Conservation (phyloP, 1,284 basidiomycete species). For the Neolentinus lepideus region DNA sequence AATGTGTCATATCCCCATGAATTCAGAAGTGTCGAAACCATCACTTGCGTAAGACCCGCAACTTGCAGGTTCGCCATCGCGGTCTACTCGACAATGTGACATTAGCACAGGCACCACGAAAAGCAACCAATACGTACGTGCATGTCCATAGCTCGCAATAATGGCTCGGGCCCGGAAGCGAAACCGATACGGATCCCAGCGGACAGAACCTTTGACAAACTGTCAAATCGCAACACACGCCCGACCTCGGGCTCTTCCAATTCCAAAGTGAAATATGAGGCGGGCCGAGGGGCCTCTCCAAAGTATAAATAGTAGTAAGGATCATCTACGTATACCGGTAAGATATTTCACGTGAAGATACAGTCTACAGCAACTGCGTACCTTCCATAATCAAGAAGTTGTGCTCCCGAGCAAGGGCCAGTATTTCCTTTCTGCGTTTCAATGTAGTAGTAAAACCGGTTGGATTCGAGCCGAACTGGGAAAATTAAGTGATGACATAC, state of each 20-base stretch:
- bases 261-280: conserved; percentile 80
- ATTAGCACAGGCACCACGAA: conserved; percentile 4
- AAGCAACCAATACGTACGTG: conserved; percentile 38
- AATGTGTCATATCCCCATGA: conserved; percentile 81
- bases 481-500: background rate
- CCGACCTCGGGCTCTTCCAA: conserved; percentile 52
- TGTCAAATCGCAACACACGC: conserved; percentile 83
- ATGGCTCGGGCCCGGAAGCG: conserved; percentile 68
- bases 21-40: conserved; percentile 64
- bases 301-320: conserved; percentile 76
- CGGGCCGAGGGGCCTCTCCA: conserved; percentile 51
- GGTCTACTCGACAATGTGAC: conserved; percentile 36
- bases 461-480: conserved; percentile 78
- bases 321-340: conserved; percentile 43
- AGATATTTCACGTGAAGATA: background rate
- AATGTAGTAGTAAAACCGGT: conserved; percentile 72
- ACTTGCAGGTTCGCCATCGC: conserved; percentile 75
- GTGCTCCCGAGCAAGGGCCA: conserved; percentile 69
- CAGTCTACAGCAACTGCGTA: conserved; percentile 19
- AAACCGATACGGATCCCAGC: conserved; percentile 82
- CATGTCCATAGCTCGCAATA: conserved; percentile 72
- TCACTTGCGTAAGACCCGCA: conserved; percentile 72
- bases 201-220: conserved; percentile 83
- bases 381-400: conserved; percentile 86
- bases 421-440: conserved; percentile 72